phyloP scores from a whole-genome alignment of 352 stramenopile genomes.

The Globisporangium uncinulatum region DNA sequence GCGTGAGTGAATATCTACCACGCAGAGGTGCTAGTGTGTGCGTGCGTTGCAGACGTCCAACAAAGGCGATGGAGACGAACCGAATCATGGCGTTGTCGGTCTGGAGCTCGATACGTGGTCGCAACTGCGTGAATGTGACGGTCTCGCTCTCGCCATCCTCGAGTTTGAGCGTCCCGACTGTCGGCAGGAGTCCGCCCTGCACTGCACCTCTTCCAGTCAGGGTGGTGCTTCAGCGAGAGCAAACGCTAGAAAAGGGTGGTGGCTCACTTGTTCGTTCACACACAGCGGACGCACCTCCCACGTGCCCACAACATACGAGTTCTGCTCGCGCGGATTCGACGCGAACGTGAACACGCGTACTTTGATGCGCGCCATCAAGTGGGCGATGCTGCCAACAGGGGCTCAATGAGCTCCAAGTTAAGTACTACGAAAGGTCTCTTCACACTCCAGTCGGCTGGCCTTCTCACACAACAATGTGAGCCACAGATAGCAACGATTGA shows the following conservation, averaged over 20 bases:
- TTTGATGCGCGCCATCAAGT: conserved; percentile 47
- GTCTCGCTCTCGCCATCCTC: conserved; percentile 47
- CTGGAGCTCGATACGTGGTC: conserved; percentile 60
- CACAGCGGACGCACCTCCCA: conserved; percentile 29
- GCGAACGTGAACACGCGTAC: conserved; percentile 75
- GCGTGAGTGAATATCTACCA: too few relatives aligned
- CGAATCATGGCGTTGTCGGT: conserved; percentile 59
- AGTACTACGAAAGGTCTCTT: too few relatives aligned
- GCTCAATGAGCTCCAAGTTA: background rate
- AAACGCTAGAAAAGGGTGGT: background rate
- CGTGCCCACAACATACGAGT: conserved; percentile 74
- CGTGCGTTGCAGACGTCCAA: background rate
- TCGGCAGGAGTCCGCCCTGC: conserved; percentile 51
- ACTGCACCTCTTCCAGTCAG: background rate
- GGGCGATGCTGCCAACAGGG: background rate
- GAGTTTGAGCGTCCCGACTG: conserved; percentile 58
- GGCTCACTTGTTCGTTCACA: background rate
- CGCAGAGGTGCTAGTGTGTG: background rate
- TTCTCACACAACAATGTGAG: background rate
- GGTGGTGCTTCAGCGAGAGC: background rate
- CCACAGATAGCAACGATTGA: background rate
- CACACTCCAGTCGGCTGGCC: too few relatives aligned
- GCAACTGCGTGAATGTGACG: conserved; percentile 59
- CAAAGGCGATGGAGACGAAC: conserved; percentile 7
- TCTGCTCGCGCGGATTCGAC: conserved; percentile 56